Evolutionary conservation across 345 rosid genomes (phyloP).

Genomic region (Salix caprea): DNA sequence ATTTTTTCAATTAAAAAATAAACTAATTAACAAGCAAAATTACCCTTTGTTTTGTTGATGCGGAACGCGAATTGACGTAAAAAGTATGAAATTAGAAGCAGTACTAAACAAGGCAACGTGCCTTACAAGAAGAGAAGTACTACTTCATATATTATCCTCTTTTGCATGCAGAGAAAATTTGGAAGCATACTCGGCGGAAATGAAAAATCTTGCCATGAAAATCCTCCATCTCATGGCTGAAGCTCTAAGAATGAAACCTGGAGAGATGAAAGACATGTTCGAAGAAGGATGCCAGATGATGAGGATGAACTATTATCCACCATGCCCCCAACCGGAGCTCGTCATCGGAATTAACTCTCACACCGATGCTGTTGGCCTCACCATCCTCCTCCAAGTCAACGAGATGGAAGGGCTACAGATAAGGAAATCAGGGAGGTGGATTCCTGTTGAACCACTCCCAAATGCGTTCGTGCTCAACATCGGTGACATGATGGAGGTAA

Average conservation of each 20-base stretch:
- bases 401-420: constrained; percentile 4
- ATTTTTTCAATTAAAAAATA: no score
- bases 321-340: constrained; percentile 22
- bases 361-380: constrained; percentile 12
- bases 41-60: no score
- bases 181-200: constrained; percentile 15
- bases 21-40: no score
- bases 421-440: constrained; percentile 10
- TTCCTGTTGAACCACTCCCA: constrained; percentile 15
- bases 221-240: constrained; percentile 7
- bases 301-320: constrained; percentile 25
- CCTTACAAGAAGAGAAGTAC: no score
- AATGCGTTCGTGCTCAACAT: constrained; percentile 19
- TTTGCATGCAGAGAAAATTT: background rate
- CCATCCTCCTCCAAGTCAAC: constrained; percentile 16
- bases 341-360: constrained; percentile 19
- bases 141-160: no score
- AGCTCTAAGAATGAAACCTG: constrained; percentile 10
- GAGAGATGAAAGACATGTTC: constrained; percentile 7
- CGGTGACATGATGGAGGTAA: constrained; percentile 17
- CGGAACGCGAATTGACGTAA: no score
- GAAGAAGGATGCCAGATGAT: constrained; percentile 15
- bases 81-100: no score
- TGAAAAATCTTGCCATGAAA: constrained; percentile 13
- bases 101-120: no score